These are phyloP conservation scores for Rhizophagus clarus DNA, from an alignment of 192 early-diverging fungal genomes.

Conservation along the genomic window DNA sequence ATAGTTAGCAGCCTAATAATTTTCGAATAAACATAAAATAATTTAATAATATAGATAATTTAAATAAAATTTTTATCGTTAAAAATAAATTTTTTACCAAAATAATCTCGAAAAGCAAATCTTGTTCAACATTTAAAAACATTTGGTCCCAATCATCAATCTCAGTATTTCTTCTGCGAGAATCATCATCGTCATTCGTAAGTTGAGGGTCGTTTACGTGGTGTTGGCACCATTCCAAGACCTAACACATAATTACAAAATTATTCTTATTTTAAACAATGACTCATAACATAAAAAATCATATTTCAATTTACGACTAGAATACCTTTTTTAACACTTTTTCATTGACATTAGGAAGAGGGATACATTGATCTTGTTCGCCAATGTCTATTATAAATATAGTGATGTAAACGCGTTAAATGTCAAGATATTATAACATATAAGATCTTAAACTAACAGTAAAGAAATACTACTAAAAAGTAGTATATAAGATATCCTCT, in stretches of 20 bases:
- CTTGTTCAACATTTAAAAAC: conserved; percentile 79
- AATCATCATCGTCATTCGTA: conserved; percentile 53
- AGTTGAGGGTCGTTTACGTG: conserved; percentile 71
- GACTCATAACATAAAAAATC: neutral
- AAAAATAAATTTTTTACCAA: conserved; percentile 34
- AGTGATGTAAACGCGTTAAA: conserved; percentile 3
- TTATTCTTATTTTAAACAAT: neutral
- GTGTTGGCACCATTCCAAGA: conserved; percentile 84
- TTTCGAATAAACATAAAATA: neutral
- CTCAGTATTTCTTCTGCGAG: conserved; percentile 66
- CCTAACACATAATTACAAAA: conserved; percentile 36
- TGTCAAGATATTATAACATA: neutral
- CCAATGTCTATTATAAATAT: conserved; percentile 56
- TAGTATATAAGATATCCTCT: neutral
- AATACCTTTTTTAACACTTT: conserved; percentile 74
- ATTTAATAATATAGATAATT: neutral
- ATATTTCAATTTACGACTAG: neutral
- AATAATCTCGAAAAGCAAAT: conserved; percentile 81
- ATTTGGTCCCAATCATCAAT: conserved; percentile 81
- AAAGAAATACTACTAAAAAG: neutral
- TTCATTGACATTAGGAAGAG: conserved; percentile 75
- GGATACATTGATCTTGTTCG: conserved; percentile 69
- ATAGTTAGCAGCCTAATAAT: conserved; percentile 76
- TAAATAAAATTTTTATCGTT: neutral
- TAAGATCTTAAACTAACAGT: neutral